Evolutionary conservation across 805 yeast genomes (phyloP).

Genomic region (Wickerhamiella qilinensis): DNA sequence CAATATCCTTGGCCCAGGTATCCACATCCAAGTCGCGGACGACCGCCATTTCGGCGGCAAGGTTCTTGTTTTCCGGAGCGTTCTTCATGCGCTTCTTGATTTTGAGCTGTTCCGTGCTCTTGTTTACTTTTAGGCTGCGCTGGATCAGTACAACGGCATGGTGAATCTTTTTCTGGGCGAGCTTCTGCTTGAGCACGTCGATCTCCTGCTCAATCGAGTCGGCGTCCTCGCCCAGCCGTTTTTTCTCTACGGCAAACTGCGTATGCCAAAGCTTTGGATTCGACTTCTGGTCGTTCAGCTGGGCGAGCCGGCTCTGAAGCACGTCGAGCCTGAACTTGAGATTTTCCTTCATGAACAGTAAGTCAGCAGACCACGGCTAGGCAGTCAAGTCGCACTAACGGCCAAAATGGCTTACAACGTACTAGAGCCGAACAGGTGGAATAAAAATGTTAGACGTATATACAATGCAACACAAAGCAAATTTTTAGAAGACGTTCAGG

Average conservation of each 20-base stretch:
- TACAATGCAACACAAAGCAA: too few relatives aligned
- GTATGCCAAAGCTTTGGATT: slow-evolving; percentile 17
- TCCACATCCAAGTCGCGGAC: slow-evolving; percentile 11
- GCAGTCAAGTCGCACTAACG: too few relatives aligned
- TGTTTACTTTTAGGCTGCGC: slow-evolving; percentile 20
- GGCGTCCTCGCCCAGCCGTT: slow-evolving; percentile 5
- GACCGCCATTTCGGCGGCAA: slow-evolving; percentile 13
- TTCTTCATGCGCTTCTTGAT: slow-evolving; percentile 16
- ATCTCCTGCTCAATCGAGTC: slow-evolving; percentile 12
- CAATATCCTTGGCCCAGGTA: slow-evolving; percentile 9
- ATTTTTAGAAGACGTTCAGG: too few relatives aligned
- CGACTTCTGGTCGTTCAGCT: slow-evolving; percentile 9
- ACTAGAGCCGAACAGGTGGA: too few relatives aligned
- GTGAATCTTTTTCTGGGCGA: slow-evolving; percentile 20
- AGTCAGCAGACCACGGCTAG: too few relatives aligned
- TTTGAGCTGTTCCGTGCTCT: slow-evolving; percentile 20
- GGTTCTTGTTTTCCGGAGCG: neutral
- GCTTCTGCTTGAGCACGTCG: slow-evolving; percentile 12
- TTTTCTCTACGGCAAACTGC: slow-evolving; percentile 14
- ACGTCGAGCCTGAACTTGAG: slow-evolving; percentile 17
- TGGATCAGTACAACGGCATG: slow-evolving; percentile 16
- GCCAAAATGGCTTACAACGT: too few relatives aligned
- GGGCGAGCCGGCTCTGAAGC: slow-evolving; percentile 21
- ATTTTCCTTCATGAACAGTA: slow-evolving; percentile 1
- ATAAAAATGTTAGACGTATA: too few relatives aligned